These are phyloP conservation scores for Infundibulicybe gibba DNA, from an alignment of 768 basidiomycete genomes.

Conservation along the genomic window DNA sequence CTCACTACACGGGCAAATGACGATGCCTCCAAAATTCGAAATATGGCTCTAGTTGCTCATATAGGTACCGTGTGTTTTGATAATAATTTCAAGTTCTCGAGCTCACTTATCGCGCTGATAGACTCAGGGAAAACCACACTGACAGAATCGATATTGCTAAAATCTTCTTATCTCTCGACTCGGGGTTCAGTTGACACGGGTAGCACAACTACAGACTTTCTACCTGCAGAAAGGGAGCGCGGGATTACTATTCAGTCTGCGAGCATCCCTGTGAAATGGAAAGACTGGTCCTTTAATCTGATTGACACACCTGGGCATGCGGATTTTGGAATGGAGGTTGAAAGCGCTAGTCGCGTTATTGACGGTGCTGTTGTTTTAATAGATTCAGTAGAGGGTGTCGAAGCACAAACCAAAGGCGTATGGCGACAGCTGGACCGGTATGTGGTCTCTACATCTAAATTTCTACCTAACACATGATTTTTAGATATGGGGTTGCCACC, in stretches of 20 bases:
- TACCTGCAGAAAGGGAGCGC: slow-evolving; percentile 85
- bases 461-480: slow-evolving; percentile 3
- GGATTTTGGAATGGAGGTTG: slow-evolving; percentile 97
- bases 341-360: slow-evolving; percentile 86
- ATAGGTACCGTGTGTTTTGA: slow-evolving; percentile 51
- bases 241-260: slow-evolving; percentile 93
- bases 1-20: slow-evolving; percentile 24
- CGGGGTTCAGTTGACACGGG: slow-evolving; percentile 87
- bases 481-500: slow-evolving; percentile 76
- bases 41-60: slow-evolving; percentile 87
- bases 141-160: slow-evolving; percentile 82
- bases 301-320: slow-evolving; percentile 92
- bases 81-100: slow-evolving; percentile 2
- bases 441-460: slow-evolving; percentile 12
- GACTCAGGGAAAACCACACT: slow-evolving; percentile 90
- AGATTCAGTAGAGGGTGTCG: slow-evolving; percentile 90
- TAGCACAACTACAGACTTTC: slow-evolving; percentile 87
- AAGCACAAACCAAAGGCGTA: slow-evolving; percentile 86
- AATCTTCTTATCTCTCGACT: slow-evolving; percentile 65
- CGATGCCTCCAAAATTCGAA: slow-evolving; percentile 52
- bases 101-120: slow-evolving; percentile 19
- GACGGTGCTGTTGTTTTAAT: slow-evolving; percentile 88
- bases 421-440: slow-evolving; percentile 87
- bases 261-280: slow-evolving; percentile 86
- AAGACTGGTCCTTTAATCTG: slow-evolving; percentile 80